A percentile compares a stretch with the other conserved stretches of the same genome.
phyloP scores from a whole-genome alignment of 1,139 yeast species.

The Debaryomyces nepalensis region DNA sequence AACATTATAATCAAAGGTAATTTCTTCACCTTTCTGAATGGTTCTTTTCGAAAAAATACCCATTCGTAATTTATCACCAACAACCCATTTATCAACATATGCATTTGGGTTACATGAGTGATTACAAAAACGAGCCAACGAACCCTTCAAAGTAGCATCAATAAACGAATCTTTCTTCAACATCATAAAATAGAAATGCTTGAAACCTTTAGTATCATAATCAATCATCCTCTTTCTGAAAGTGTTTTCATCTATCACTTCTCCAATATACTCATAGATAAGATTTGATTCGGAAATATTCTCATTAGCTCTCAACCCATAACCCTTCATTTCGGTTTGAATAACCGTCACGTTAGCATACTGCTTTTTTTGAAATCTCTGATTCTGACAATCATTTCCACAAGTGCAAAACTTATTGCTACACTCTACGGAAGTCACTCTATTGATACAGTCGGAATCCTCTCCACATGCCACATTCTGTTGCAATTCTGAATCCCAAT shows the following conservation, averaged over 20 bases:
- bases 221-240: slow-evolving; percentile 75
- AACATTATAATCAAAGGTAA: slow-evolving; percentile 94
- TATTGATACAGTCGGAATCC: slow-evolving; percentile 86
- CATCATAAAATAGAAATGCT: slow-evolving; percentile 98
- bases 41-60: slow-evolving; percentile 87
- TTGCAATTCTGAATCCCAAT: slow-evolving; percentile 40
- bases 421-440: slow-evolving; percentile 93
- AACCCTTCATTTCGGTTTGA: slow-evolving; percentile 83
- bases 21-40: slow-evolving; percentile 82
- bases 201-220: slow-evolving; percentile 72
- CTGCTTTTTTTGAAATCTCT: slow-evolving; percentile 77
- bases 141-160: slow-evolving; percentile 90
- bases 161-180: slow-evolving; percentile 89
- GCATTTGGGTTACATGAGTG: slow-evolving; percentile 96
- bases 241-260: slow-evolving; percentile 77
- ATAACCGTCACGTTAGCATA: slow-evolving; percentile 79
- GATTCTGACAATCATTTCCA: slow-evolving; percentile 82
- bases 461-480: slow-evolving; percentile 79
- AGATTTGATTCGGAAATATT: slow-evolving; percentile 66
- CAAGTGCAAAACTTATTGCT: slow-evolving; percentile 72
- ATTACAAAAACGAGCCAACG: slow-evolving; percentile 88
- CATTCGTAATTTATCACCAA: slow-evolving; percentile 87
- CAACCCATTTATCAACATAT: slow-evolving; percentile 96
- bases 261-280: slow-evolving; percentile 92
- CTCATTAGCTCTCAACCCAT: slow-evolving; percentile 76